Conservation (phyloP, 129 eudicot genomes). For the sunflower (Helianthus annuus) region DNA sequence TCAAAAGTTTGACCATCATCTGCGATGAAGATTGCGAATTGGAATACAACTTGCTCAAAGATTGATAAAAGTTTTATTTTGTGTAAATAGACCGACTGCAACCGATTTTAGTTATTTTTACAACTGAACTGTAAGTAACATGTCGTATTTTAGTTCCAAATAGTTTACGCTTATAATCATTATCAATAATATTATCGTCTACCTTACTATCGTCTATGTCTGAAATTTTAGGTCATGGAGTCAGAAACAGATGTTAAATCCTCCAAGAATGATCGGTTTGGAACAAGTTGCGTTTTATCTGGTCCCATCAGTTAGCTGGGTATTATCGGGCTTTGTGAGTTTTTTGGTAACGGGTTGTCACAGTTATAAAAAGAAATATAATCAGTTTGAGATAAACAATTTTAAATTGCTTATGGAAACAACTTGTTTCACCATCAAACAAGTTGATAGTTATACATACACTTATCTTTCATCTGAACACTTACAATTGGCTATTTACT, state of each 20-base stretch:
- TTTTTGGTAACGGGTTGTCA: background rate
- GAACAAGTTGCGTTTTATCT: background rate
- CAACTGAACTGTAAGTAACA: slow-evolving; percentile 16
- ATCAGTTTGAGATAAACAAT: too few species aligned
- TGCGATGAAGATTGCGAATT: background rate
- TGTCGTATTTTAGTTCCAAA: background rate
- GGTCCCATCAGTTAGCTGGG: background rate
- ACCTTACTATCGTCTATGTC: background rate
- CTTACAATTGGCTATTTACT: too few species aligned
- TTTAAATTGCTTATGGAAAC: too few species aligned
- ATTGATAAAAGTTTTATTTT: background rate
- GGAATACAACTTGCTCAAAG: background rate
- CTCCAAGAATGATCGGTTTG: background rate
- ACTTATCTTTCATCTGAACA: too few species aligned
- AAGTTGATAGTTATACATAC: too few species aligned
- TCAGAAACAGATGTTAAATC: background rate
- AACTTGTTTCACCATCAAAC: too few species aligned
- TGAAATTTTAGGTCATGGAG: too few species aligned
- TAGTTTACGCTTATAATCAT: background rate
- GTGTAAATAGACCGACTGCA: background rate
- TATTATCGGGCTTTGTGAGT: background rate
- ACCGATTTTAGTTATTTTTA: slow-evolving; percentile 1
- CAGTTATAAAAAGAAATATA: too few species aligned
- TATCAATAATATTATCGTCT: background rate
- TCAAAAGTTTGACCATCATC: slow-evolving; percentile 26